Percentiles rank a stretch among this genome's conserved stretches.
phyloP scores from a whole-genome alignment of 805 yeast species.

The Henningerozyma blattae region DNA sequence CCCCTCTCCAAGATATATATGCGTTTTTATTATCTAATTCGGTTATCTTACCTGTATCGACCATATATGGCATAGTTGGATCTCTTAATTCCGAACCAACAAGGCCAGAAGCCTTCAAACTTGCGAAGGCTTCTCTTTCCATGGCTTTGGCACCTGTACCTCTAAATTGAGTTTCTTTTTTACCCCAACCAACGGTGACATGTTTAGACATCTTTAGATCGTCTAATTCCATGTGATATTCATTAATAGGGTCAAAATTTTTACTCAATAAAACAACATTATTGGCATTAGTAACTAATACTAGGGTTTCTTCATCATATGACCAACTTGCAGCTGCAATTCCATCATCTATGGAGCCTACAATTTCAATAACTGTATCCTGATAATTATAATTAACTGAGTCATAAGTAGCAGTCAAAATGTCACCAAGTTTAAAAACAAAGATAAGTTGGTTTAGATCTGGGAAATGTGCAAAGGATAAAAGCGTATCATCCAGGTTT shows the following conservation, averaged over 20 bases:
- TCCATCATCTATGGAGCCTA: slow-evolving; percentile 75
- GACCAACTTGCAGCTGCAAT: slow-evolving; percentile 73
- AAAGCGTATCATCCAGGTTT: slow-evolving; percentile 29
- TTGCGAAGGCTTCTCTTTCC: slow-evolving; percentile 48
- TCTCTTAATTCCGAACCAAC: slow-evolving; percentile 64
- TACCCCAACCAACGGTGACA: slow-evolving; percentile 98
- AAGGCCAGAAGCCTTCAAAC: slow-evolving; percentile 43
- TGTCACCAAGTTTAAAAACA: slow-evolving; percentile 66
- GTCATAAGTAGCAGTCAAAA: slow-evolving; percentile 54
- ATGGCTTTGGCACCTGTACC: slow-evolving; percentile 82
- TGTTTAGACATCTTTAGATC: slow-evolving; percentile 68
- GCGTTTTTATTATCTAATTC: slow-evolving; percentile 37
- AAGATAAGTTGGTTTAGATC: slow-evolving; percentile 57
- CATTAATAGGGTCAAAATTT: slow-evolving; percentile 67
- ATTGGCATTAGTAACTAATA: slow-evolving; percentile 49
- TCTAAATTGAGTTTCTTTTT: slow-evolving; percentile 88
- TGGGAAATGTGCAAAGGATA: slow-evolving; percentile 55
- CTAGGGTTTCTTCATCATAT: slow-evolving; percentile 78
- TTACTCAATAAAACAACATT: slow-evolving; percentile 60
- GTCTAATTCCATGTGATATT: slow-evolving; percentile 39
- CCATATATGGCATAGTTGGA: slow-evolving; percentile 72
- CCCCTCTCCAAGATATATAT: slow-evolving; percentile 87
- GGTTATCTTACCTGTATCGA: slow-evolving; percentile 57
- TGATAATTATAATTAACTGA: slow-evolving; percentile 32
- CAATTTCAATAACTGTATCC: slow-evolving; percentile 51